phyloP scores from a whole-genome alignment of 495 filamentous ascomycete species.

The Penicillium herquei region DNA sequence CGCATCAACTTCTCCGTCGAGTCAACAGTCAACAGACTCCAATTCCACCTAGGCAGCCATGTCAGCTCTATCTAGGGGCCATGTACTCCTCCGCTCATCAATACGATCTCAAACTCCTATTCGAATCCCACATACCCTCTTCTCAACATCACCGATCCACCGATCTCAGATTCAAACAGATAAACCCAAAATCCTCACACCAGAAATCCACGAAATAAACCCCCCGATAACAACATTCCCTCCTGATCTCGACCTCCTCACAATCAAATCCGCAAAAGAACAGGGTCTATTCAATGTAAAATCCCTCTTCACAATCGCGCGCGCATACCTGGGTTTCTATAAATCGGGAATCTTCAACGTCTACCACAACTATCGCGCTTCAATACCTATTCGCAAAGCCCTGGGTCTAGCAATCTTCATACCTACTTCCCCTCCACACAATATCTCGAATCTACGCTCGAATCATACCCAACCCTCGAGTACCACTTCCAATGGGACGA shows the following conservation, averaged over 20 bases:
- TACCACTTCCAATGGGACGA: background rate
- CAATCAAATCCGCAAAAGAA: constrained; percentile 18
- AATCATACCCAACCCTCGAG: background rate
- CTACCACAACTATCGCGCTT: constrained; percentile 49
- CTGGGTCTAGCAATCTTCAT: constrained; percentile 29
- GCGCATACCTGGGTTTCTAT: constrained; percentile 69
- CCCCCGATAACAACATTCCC: constrained; percentile 41
- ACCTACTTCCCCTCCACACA: constrained; percentile 36
- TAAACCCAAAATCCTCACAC: constrained; percentile 8
- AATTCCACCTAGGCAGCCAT: constrained; percentile 6
- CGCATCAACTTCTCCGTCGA: background rate
- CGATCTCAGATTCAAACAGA: background rate
- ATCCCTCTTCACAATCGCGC: constrained; percentile 39
- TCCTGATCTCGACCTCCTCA: constrained; percentile 28
- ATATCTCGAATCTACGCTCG: constrained; percentile 2
- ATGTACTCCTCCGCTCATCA: constrained; percentile 2
- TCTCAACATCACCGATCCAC: constrained; percentile 18
- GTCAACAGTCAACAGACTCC: background rate
- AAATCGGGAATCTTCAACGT: constrained; percentile 77
- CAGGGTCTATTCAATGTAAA: constrained; percentile 23
- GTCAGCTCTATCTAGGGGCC: constrained; percentile 8
- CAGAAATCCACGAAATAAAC: constrained; percentile 30
- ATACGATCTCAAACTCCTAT: background rate
- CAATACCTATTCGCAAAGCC: constrained; percentile 31
- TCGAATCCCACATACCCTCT: constrained; percentile 3